These are phyloP conservation scores for Boletus rubroflammeus DNA, from an alignment of 768 basidiomycete species.

Conservation along the genomic window DNA sequence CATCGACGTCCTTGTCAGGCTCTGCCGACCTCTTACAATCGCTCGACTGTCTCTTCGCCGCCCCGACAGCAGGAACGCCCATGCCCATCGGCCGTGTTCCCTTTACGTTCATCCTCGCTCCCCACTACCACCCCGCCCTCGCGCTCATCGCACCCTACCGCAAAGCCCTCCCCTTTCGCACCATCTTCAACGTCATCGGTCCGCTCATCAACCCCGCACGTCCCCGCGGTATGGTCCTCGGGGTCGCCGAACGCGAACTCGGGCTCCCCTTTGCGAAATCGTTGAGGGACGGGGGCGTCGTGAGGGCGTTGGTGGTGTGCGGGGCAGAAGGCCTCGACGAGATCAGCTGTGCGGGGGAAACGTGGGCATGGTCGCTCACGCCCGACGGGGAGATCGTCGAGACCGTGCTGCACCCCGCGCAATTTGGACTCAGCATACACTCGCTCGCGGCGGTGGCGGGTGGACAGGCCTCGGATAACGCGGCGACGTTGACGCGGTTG, in stretches of 20 bases:
- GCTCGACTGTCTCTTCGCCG: slow-evolving; percentile 71
- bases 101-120: slow-evolving; percentile 91
- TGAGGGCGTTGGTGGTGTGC: slow-evolving; percentile 88
- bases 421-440: slow-evolving; percentile 76
- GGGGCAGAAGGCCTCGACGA: slow-evolving; percentile 91
- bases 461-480: slow-evolving; percentile 76
- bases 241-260: slow-evolving; percentile 79
- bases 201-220: slow-evolving; percentile 90
- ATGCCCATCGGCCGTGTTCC: slow-evolving; percentile 59
- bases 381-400: slow-evolving; percentile 63
- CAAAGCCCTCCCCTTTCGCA: slow-evolving; percentile 86
- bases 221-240: slow-evolving; percentile 87
- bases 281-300: slow-evolving; percentile 67
- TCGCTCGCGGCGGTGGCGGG: slow-evolving; percentile 69
- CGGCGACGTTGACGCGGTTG: slow-evolving; percentile 62
- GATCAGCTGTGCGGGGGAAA: slow-evolving; percentile 91
- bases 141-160: slow-evolving; percentile 81
- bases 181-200: slow-evolving; percentile 94
- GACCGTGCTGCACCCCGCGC: slow-evolving; percentile 57
- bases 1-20: slow-evolving; percentile 92
- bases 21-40: slow-evolving; percentile 90
- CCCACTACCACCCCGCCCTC: slow-evolving; percentile 88
- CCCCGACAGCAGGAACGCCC: slow-evolving; percentile 45
- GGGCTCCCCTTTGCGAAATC: slow-evolving; percentile 79
- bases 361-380: slow-evolving; percentile 74